Conservation (phyloP, 768 basidiomycete species). For the Suillus occidentalis region DNA sequence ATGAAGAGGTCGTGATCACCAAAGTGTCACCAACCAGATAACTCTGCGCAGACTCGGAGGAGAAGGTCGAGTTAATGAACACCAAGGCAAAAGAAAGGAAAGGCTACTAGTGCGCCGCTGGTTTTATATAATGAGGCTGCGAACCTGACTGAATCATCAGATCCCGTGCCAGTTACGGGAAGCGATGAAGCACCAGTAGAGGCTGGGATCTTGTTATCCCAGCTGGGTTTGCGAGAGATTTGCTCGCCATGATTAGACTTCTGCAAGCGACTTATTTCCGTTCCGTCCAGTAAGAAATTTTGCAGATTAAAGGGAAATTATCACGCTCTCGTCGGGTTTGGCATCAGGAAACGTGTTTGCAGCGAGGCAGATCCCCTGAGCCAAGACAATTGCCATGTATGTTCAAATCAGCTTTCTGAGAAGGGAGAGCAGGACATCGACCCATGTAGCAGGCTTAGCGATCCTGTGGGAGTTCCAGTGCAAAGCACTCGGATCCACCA, state of each 20-base stretch:
- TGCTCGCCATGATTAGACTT: slow-evolving; percentile 26
- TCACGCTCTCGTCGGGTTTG: slow-evolving; percentile 29
- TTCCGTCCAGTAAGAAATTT: slow-evolving; percentile 16
- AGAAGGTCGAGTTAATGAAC: slow-evolving; percentile 4
- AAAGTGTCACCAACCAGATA: slow-evolving; percentile 3
- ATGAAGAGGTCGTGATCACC: slow-evolving; percentile 32
- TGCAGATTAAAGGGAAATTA: slow-evolving; percentile 16
- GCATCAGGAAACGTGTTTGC: slow-evolving; percentile 28
- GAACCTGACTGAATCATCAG: slow-evolving; percentile 15
- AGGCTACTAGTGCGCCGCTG: slow-evolving; percentile 5
- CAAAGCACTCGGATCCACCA: background rate
- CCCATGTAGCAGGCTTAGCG: background rate
- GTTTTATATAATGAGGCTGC: slow-evolving; percentile 25
- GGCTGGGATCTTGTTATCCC: slow-evolving; percentile 7
- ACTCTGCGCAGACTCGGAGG: background rate
- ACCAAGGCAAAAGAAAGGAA: slow-evolving; percentile 11
- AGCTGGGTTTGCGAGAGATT: slow-evolving; percentile 20
- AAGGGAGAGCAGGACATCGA: background rate
- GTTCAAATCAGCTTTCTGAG: background rate
- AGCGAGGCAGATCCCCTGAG: slow-evolving; percentile 25
- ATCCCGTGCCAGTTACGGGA: slow-evolving; percentile 28
- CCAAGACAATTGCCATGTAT: slow-evolving; percentile 15
- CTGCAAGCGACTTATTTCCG: slow-evolving; percentile 32
- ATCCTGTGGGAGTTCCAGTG: background rate
- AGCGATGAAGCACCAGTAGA: slow-evolving; percentile 5